Base-by-base conservation (phyloP, 1,284 basidiomycete species). In the Fomitopsis betulina region DNA sequence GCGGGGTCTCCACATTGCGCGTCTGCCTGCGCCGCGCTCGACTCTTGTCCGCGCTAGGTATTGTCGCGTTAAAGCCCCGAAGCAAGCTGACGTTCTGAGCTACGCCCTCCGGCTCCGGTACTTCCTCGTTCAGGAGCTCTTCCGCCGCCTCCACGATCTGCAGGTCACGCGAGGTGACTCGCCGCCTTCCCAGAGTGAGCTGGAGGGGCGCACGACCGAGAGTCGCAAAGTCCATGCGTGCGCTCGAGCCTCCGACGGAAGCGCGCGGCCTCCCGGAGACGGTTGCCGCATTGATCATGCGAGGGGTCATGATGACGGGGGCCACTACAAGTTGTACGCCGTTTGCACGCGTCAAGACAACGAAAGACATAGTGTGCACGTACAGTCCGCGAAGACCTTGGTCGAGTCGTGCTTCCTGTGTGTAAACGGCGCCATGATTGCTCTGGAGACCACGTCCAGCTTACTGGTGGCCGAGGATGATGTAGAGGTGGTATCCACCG, bases 61-160 rank as follows among this genome's bases (percentile, higher is more conserved):
- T 90, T 2, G 94, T 96, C 32, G 94, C 94, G 64, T 91, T 89
- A 73, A 96, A 97, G 0, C 94, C 94, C 45, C 88, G 84, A 42
- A 95, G 77, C 30, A 97, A 77, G 67, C 88, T 88, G 55, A 93
- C 86, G 67, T 85, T 80, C 33, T 80, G 79, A 6, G 83, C 83
- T 25, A 84, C 77, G 39, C 81, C 83, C 25, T 83, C 82, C 6
- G 80, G 81, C 62, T 87, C 87, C 9, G 90, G 88, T 2, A 94
- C 83, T 21, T 89, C 84, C 5, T 81, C 79, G 12, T 79, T 76
- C n/a, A 94, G 81, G 12, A 96, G 76, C 62, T 88, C 85, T 35
- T 89, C 88, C 6, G 89, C 88, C 5, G 86, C 89, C 75, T 95
- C 93, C 40, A 90, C 81, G 60, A 95, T 90, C 67, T 90, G 85